These are phyloP conservation scores for Pythium aquatile DNA, from an alignment of 352 stramenopile species.

Conservation along the genomic window DNA sequence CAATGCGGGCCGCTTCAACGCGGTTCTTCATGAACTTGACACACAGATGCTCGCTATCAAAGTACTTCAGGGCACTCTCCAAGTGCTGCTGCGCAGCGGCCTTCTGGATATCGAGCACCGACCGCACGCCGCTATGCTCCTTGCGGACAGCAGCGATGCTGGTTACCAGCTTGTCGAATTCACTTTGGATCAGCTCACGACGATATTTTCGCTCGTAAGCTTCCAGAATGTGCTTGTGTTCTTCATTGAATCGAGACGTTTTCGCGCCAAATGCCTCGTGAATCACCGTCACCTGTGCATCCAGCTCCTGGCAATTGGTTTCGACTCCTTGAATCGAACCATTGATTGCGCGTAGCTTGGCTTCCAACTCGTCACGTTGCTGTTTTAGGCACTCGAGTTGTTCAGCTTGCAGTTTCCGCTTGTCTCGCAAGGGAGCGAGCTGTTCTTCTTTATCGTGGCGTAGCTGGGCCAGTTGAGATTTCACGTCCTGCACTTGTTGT, in stretches of 20 bases:
- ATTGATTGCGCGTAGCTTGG: slow-evolving; percentile 49
- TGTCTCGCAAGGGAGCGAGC: slow-evolving; percentile 33
- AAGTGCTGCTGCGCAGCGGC: slow-evolving; percentile 55
- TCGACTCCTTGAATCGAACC: slow-evolving; percentile 44
- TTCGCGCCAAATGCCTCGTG: slow-evolving; percentile 52
- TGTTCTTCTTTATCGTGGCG: slow-evolving; percentile 39
- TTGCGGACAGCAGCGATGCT: slow-evolving; percentile 38
- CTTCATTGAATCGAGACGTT: slow-evolving; percentile 37
- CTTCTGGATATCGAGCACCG: slow-evolving; percentile 46
- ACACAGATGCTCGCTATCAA: slow-evolving; percentile 71
- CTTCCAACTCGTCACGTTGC: slow-evolving; percentile 53
- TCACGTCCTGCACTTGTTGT: slow-evolving; percentile 16
- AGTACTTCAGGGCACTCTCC: slow-evolving; percentile 68
- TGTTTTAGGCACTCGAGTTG: slow-evolving; percentile 34
- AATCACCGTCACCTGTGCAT: slow-evolving; percentile 44
- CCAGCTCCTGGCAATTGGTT: slow-evolving; percentile 36
- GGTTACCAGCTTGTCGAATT: slow-evolving; percentile 38
- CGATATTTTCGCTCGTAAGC: slow-evolving; percentile 37
- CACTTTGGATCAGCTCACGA: slow-evolving; percentile 35
- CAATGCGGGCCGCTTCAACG: slow-evolving; percentile 41
- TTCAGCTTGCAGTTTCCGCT: slow-evolving; percentile 23
- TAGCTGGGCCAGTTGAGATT: slow-evolving; percentile 23
- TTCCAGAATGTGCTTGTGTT: slow-evolving; percentile 50
- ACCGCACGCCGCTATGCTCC: slow-evolving; percentile 40
- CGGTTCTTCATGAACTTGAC: slow-evolving; percentile 79